phyloP scores from a whole-genome alignment of 345 rosid genomes.

The Orychophragmus violaceus region DNA sequence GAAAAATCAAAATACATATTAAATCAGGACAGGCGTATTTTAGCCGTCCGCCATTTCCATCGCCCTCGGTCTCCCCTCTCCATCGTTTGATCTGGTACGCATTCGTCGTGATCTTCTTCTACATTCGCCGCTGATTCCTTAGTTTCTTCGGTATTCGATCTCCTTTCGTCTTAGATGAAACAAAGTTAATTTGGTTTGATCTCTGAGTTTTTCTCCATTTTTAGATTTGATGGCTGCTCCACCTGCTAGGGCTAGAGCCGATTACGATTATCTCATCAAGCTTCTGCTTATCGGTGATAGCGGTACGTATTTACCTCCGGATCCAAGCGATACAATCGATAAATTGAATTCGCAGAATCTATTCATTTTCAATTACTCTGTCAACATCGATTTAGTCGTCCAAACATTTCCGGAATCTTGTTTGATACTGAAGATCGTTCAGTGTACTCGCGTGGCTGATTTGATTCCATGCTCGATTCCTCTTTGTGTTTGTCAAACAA shows the following conservation, averaged over 20 bases:
- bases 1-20: not conserved
- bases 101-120: not conserved
- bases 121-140: too few relatives aligned
- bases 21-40: conserved; percentile 26
- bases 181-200: not conserved
- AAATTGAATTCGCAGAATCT: not conserved
- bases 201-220: not conserved
- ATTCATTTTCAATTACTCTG: not conserved
- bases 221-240: conserved; percentile 53
- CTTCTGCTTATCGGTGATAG: conserved; percentile 74
- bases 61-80: conserved; percentile 9
- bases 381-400: not conserved
- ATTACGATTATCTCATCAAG: conserved; percentile 69
- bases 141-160: not conserved
- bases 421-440: not conserved
- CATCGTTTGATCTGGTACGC: not conserved
- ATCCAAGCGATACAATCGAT: conserved; percentile 10
- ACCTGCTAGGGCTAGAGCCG: conserved; percentile 75
- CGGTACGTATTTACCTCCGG: conserved; percentile 32
- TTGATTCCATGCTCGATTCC: not conserved
- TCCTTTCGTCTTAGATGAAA: not conserved
- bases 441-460: too few relatives aligned
- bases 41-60: conserved; percentile 31
- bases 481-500: not conserved
- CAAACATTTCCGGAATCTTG: not conserved